Base-by-base conservation (phyloP, 2,329 filamentous ascomycete species). In the Colletotrichum liriopes region DNA sequence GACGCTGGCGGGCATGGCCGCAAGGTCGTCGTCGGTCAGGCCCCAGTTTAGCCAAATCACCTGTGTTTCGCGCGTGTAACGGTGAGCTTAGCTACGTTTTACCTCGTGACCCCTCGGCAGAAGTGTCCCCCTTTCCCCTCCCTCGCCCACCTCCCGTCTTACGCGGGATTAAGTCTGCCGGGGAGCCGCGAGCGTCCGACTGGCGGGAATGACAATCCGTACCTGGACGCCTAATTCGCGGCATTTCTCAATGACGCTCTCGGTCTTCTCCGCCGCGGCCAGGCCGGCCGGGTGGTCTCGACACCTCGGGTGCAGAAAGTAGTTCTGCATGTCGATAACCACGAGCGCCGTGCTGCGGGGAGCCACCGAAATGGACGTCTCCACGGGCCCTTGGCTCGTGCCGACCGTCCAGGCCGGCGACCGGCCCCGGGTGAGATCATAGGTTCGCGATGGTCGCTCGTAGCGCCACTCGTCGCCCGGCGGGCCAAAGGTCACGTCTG, bases 21-120 rank as follows among this genome's bases (percentile, higher is more conserved):
- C 75, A 18, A 90, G 76, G 74, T 90, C 88, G 23, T 79, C 74
- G n/a, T 88, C 84, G 0, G 83, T 87, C 47, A 91, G 80, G 3
- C 88, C 88, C 89, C 88, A 91, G 75, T 88, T 90, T 54, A 89
- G 80, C 86, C 87, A 89, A 26, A 89, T 78, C 26, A 89, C 75
- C 76, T 82, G 76, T 29, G 71, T 69, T 32, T 49, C 14, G 58
- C 20, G 55, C 43, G 62, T 71, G 47, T 14, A 4, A 64, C 20
- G 56, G 67, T 67, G 56, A 70, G 73, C 59, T 47, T 18, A 14
- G 63, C 18, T 51, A 54, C 35, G 35, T 59, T 59, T 23, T n/a
- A 63, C 32, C 11, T 39, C 37, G 18, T 63, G 16, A 20, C 39
- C 18, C 32, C n/a, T 23, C 29, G 29, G 29, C 29, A 6, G 29